phyloP scores from a whole-genome alignment of 495 filamentous ascomycete species.

The Xylaria grammica region DNA sequence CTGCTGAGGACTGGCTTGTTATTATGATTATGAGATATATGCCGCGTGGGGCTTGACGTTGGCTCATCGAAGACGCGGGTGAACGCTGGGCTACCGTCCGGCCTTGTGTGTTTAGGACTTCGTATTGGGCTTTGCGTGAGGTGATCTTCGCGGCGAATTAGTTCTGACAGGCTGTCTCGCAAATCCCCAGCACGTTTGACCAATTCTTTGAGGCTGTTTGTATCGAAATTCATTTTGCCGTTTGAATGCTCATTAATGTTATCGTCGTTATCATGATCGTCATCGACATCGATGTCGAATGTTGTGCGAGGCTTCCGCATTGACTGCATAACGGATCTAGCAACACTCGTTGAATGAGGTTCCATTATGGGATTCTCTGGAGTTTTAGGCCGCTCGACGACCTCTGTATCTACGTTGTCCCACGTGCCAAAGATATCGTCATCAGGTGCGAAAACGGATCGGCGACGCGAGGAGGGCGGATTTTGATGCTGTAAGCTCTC shows the following conservation, averaged over 20 bases:
- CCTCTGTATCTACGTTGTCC: conserved; percentile 42
- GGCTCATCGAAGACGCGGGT: conserved; percentile 68
- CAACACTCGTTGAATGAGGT: conserved; percentile 57
- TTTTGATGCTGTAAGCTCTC: conserved; percentile 30
- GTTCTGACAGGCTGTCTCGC: conserved; percentile 72
- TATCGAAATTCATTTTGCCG: conserved; percentile 90
- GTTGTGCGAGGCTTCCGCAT: conserved; percentile 69
- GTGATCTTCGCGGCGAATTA: conserved; percentile 80
- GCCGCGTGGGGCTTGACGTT: conserved; percentile 50
- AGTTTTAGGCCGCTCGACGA: conserved; percentile 42
- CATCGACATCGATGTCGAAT: conserved; percentile 37
- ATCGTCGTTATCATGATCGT: conserved; percentile 31
- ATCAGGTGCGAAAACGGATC: conserved; percentile 65
- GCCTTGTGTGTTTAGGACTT: conserved; percentile 50
- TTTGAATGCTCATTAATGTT: conserved; percentile 52
- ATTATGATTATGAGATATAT: conserved; percentile 54
- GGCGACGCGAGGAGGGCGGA: conserved; percentile 43
- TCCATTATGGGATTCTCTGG: conserved; percentile 41
- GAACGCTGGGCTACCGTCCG: conserved; percentile 64
- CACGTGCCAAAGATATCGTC: conserved; percentile 66
- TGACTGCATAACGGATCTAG: conserved; percentile 80
- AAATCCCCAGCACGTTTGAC: conserved; percentile 83
- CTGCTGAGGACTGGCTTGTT: conserved; percentile 56
- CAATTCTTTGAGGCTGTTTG: conserved; percentile 82
- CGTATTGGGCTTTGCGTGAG: conserved; percentile 65